Evolutionary conservation across 75 land plant species (phyloP).

Genomic region (Adiantum capillusveneris): DNA sequence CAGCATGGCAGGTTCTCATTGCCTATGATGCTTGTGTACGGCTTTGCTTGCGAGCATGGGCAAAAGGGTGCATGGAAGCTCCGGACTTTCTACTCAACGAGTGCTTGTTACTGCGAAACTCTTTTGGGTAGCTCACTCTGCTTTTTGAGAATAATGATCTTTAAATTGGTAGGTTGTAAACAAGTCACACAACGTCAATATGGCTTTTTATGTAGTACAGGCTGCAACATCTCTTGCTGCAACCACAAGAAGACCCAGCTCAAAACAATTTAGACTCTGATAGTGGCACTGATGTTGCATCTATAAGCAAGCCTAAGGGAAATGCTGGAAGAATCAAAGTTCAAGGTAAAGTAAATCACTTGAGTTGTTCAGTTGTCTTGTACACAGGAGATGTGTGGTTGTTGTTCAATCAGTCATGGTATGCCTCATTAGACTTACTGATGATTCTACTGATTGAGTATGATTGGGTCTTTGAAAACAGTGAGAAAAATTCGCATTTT

Average conservation of each 20-base stretch:
- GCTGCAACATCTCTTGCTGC: conserved; percentile 55
- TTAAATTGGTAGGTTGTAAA: no score
- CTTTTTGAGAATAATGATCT: no score
- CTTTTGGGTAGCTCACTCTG: conserved; percentile 51
- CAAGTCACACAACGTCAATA: neutral
- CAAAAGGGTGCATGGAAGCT: conserved; percentile 82
- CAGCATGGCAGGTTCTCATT: conserved; percentile 81
- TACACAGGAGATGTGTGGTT: no score
- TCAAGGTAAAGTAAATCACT: conserved; percentile 79
- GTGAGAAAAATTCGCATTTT: conserved; percentile 56
- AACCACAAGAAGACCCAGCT: conserved; percentile 75
- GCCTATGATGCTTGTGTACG: conserved; percentile 97
- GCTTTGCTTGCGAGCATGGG: conserved; percentile 89
- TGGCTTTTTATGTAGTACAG: conserved; percentile 14
- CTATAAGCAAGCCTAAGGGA: conserved; percentile 59
- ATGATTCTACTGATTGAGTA: no score
- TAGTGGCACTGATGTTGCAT: conserved; percentile 33
- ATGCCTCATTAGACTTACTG: no score
- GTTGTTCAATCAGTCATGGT: no score
- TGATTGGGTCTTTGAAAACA: conserved; percentile 49
- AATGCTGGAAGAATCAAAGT: conserved; percentile 82
- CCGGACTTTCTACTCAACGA: conserved; percentile 77
- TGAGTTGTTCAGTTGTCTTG: no score
- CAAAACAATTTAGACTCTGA: conserved; percentile 35
- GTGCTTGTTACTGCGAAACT: conserved; percentile 55